Conservation (phyloP, 2,329 filamentous ascomycete genomes). For the Neoascochyta sp. region DNA sequence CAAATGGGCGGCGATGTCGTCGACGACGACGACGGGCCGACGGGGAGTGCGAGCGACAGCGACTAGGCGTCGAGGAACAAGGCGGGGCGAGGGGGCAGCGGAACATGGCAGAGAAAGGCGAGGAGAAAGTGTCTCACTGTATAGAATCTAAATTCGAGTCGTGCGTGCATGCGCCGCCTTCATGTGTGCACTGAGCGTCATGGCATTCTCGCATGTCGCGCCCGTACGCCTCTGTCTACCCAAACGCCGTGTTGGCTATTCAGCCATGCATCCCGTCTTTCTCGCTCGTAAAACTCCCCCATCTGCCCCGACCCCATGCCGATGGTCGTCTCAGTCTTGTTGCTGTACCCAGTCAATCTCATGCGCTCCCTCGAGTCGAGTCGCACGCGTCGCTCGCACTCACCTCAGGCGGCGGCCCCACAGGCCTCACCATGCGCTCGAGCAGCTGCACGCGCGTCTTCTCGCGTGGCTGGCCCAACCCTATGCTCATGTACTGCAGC, state of each 20-base stretch:
- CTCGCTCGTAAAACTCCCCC: no score
- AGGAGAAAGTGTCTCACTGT: no score
- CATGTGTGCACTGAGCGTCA: no score
- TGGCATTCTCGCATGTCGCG: no score
- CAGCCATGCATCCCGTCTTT: no score
- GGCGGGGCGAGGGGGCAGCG: neutral
- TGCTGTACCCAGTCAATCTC: neutral
- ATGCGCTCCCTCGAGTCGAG: neutral
- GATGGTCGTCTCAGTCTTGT: neutral
- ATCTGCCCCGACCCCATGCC: no score
- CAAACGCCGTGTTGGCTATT: no score
- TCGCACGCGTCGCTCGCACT: constrained; percentile 11
- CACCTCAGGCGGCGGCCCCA: constrained; percentile 63
- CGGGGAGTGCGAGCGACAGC: constrained; percentile 49
- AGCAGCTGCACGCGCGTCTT: constrained; percentile 78
- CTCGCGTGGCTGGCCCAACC: constrained; percentile 78
- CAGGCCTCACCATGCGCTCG: constrained; percentile 66
- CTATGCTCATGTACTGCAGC: constrained; percentile 83
- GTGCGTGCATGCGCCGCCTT: no score
- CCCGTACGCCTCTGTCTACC: no score
- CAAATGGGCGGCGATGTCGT: constrained; percentile 48
- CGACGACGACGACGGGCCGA: constrained; percentile 46
- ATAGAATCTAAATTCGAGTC: no score
- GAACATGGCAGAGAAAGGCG: no score
- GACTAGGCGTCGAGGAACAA: constrained; percentile 19